Evolutionary conservation across 2,329 filamentous ascomycete species (phyloP).

Genomic region (Cryphonectria nitschkei): DNA sequence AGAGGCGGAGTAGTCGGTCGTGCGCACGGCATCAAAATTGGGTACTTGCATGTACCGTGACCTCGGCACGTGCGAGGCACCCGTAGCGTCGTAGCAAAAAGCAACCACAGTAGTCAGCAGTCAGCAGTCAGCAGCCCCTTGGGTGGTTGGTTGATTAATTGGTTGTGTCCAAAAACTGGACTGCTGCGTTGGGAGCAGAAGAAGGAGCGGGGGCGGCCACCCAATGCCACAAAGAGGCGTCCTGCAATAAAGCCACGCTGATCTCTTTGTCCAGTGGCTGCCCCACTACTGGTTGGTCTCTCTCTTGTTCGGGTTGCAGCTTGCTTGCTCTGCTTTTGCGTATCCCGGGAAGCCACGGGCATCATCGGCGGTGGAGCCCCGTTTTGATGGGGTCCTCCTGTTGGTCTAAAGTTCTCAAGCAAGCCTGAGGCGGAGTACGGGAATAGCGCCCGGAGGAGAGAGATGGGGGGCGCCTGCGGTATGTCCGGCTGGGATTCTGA

Average conservation of each 20-base stretch:
- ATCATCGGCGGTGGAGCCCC: constrained; percentile 2
- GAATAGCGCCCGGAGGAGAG: constrained; percentile 1
- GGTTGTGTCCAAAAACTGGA: background rate
- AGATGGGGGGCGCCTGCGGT: background rate
- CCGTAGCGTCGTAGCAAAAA: background rate
- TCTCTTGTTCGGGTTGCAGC: background rate
- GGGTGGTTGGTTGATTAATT: background rate
- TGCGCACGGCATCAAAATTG: background rate
- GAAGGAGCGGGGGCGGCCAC: too few relatives aligned
- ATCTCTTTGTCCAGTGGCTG: background rate
- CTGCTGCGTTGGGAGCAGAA: background rate
- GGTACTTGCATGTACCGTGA: background rate
- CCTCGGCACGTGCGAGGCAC: background rate
- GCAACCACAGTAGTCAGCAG: background rate
- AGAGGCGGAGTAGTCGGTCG: background rate
- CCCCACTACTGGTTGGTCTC: background rate
- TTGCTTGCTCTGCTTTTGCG: background rate
- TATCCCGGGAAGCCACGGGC: constrained; percentile 1
- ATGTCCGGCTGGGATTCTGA: constrained; percentile 6
- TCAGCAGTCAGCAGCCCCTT: too few relatives aligned
- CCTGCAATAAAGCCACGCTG: constrained; percentile 4
- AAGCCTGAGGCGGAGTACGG: constrained; percentile 10
- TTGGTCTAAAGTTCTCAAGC: background rate
- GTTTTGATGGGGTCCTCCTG: background rate
- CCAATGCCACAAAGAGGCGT: background rate